Conservation (phyloP, 208 protist genomes). For the Leishmania tarentolae region DNA sequence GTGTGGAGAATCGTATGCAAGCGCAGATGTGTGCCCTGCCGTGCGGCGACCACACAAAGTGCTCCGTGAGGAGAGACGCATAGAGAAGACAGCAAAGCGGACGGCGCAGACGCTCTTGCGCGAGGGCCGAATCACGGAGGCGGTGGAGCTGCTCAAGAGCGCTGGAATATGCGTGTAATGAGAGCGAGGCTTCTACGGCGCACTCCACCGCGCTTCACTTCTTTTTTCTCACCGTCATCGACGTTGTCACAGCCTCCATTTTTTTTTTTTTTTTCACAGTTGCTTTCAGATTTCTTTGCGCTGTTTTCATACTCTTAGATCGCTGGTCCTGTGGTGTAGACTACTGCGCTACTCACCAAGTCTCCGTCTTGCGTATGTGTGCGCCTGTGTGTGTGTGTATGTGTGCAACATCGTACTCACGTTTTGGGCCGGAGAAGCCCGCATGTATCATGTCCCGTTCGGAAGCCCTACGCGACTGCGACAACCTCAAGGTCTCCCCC, state of each 20-base stretch:
- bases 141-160: slow-evolving; percentile 35
- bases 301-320: neutral
- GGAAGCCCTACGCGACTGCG: neutral
- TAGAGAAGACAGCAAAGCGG: slow-evolving; percentile 57
- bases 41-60: slow-evolving; percentile 30
- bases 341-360: neutral
- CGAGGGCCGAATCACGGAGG: slow-evolving; percentile 44
- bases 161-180: slow-evolving; percentile 19
- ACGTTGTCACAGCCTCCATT: neutral
- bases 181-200: neutral
- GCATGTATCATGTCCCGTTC: neutral
- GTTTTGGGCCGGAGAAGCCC: neutral
- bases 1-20: slow-evolving; percentile 41
- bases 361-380: neutral
- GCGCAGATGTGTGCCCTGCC: slow-evolving; percentile 30
- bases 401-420: neutral
- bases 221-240: neutral
- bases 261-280: neutral
- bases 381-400: neutral
- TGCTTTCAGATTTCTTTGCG: neutral
- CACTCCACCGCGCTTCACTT: neutral
- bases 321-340: neutral
- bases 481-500: neutral
- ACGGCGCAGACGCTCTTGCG: slow-evolving; percentile 45
- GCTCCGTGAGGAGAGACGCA: slow-evolving; percentile 39